Percentiles rank a stretch among this genome's conserved stretches.
Evolutionary conservation across 331 rosid genomes (phyloP).

Genomic region (Quercus tomentella): DNA sequence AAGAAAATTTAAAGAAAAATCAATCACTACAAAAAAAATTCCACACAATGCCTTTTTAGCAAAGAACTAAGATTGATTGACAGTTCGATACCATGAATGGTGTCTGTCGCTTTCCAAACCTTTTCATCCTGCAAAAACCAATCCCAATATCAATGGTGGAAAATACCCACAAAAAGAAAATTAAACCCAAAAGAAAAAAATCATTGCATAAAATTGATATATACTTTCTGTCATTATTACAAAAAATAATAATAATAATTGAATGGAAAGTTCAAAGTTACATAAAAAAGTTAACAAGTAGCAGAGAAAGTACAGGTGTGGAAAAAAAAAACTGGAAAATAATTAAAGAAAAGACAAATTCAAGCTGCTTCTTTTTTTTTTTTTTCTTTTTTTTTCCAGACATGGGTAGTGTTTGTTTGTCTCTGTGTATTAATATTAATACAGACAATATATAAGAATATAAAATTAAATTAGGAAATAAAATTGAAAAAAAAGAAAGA

Average conservation of each 20-base stretch:
- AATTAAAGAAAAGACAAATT: constrained; percentile 63
- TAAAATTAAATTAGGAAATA: constrained; percentile 24
- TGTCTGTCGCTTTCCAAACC: constrained; percentile 82
- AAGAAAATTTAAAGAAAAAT: neutral
- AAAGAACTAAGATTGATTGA: constrained; percentile 33
- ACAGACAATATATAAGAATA: constrained; percentile 19
- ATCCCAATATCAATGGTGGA: constrained; percentile 41
- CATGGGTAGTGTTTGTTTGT: constrained; percentile 27
- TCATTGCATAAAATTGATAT: neutral
- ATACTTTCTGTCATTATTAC: constrained; percentile 6
- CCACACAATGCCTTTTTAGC: constrained; percentile 32
- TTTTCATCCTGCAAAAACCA: constrained; percentile 64
- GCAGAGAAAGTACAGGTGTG: constrained; percentile 26
- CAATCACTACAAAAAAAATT: constrained; percentile 44
- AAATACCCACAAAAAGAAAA: constrained; percentile 17
- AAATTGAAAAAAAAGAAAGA: constrained; percentile 20
- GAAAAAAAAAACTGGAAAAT: constrained; percentile 5
- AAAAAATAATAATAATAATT: neutral
- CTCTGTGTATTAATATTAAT: constrained; percentile 29
- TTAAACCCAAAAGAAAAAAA: constrained; percentile 7
- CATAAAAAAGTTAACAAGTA: constrained; percentile 22
- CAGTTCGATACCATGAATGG: constrained; percentile 67
- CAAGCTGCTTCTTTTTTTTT: constrained; percentile 26
- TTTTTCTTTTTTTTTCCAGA: constrained; percentile 23
- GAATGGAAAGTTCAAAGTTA: constrained; percentile 1